Base-by-base conservation (phyloP, 495 filamentous ascomycete species). In the Podospora pseudocomata region DNA sequence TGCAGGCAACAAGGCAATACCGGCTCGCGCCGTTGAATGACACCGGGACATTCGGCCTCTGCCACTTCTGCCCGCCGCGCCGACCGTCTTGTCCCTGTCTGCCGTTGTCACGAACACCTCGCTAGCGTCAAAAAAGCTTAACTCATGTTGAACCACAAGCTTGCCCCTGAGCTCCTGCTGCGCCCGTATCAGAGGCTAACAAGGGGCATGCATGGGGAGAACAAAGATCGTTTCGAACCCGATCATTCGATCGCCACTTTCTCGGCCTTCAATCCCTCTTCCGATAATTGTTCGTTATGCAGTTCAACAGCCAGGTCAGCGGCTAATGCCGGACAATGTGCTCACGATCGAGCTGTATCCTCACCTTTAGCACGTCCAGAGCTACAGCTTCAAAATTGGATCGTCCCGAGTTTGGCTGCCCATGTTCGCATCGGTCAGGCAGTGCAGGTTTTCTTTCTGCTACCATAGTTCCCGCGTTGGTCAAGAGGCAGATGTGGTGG, bases 121-220 rank as follows among this genome's bases (percentile, higher is more conserved):
- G 4, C 59, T 61, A 61, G 59, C 59, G 30, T 61, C 59, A 61
- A 26, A 61, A 61, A 61, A 61, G 59, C 59, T 61, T 61, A 61
- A 28, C 26, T 61, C 7, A n/a, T 18, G 23, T 4, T 32, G n/a
- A 9, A 16, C 30, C 26, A 5, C 18, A n/a, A 61, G 23, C 23
- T 61, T 61, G 26, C 20, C 59, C 59, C 59, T 61, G 59, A 30
- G 19, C 23, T 30, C 32, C 59, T 30, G 59, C 11, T 61, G 26
- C 32, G 5, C 4, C 59, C 39, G 13, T 49, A 16, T 11, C 9
- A 13, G 15, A 49, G 39, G 39, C 39, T 49, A 13, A 11, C 9
- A 11, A 49, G 15, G 39, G 39, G 2, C 39, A 49, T 18, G 39
- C 15, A 49, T 49, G 39, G 15, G 15, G 39, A 49, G 13, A 49